Conservation (phyloP, 2,329 filamentous ascomycete species). For the Ascochyta lentis region DNA sequence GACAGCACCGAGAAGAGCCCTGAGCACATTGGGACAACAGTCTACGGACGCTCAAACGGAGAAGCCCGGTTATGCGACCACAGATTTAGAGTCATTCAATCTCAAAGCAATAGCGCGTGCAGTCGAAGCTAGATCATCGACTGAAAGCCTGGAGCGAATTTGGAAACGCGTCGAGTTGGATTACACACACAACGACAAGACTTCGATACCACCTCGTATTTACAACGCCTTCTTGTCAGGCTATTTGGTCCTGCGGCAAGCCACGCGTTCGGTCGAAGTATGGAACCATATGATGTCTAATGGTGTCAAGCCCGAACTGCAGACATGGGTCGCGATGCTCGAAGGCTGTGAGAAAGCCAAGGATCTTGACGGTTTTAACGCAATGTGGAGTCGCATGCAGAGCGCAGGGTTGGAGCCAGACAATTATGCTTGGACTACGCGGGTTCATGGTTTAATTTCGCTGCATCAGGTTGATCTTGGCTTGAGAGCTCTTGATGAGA, state of each 20-base stretch:
- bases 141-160: conserved; percentile 23
- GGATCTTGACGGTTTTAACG: conserved; percentile 66
- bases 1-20: conserved; percentile 32
- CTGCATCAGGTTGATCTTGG: conserved; percentile 61
- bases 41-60: conserved; percentile 1
- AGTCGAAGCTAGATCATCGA: conserved; percentile 24
- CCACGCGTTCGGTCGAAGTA: conserved; percentile 57
- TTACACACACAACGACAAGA: conserved; percentile 25
- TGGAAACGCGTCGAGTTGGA: conserved; percentile 32
- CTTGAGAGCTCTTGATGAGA: conserved; percentile 69
- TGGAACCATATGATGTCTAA: conserved; percentile 64
- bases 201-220: conserved; percentile 37
- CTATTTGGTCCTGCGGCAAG: conserved; percentile 54
- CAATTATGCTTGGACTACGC: conserved; percentile 70
- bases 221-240: conserved; percentile 57
- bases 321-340: conserved; percentile 77
- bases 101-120: conserved; percentile 36
- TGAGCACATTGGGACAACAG: conserved; percentile 21
- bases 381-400: conserved; percentile 71
- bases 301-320: conserved; percentile 65
- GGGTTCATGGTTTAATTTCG: conserved; percentile 70
- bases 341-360: conserved; percentile 69
- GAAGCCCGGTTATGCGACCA: conserved; percentile 6
- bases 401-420: conserved; percentile 67
- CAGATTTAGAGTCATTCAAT: conserved; percentile 34